Evolutionary conservation across 768 basidiomycete genomes (phyloP).

Genomic region (Tylopilus felleus): DNA sequence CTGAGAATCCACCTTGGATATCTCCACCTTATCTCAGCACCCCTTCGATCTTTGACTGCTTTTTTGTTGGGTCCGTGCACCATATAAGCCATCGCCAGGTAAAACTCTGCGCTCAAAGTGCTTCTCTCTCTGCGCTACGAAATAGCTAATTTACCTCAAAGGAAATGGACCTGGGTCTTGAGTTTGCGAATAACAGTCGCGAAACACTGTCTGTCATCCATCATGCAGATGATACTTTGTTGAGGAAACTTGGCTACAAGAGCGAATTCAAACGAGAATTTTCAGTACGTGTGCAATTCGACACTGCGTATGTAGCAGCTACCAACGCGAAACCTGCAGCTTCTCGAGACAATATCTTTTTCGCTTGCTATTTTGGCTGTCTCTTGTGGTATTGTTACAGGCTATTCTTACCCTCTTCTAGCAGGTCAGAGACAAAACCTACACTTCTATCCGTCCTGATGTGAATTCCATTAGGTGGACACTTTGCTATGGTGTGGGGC

Average conservation of each 20-base stretch:
- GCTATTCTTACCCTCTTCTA: not conserved
- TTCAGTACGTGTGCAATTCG: not conserved
- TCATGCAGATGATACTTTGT: not conserved
- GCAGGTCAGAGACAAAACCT: not conserved
- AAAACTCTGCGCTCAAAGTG: not conserved
- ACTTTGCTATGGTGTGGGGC: slow-evolving; percentile 10
- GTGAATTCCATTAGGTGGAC: not conserved
- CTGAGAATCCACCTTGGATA: no score
- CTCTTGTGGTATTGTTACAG: not conserved
- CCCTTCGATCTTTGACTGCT: no score
- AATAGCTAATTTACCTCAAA: not conserved
- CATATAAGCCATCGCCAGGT: no score
- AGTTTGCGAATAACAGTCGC: not conserved
- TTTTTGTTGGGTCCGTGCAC: no score
- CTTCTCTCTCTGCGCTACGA: not conserved
- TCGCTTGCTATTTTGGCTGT: not conserved
- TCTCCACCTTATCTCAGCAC: no score
- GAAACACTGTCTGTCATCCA: not conserved
- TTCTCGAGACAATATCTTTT: not conserved
- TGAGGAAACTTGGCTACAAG: not conserved
- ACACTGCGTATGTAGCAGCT: not conserved
- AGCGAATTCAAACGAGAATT: not conserved
- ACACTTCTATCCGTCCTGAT: not conserved
- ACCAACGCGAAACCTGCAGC: not conserved
- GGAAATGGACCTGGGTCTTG: not conserved